Base-by-base conservation (phyloP, 148 eudicot species). In the Fagopyrum esculentum region DNA sequence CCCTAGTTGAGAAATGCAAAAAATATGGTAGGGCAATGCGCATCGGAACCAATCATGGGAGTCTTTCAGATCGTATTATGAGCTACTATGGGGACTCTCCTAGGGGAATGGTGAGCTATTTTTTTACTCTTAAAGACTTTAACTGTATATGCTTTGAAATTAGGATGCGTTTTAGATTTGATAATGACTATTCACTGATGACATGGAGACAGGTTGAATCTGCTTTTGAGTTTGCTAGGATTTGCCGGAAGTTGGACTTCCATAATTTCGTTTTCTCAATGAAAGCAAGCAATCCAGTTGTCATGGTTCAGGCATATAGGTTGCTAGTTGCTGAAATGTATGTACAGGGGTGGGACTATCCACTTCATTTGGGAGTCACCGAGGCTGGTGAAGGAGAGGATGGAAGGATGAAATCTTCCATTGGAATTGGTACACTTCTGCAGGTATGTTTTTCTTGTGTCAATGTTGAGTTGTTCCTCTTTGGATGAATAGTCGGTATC, bases 311-410 rank as follows among this genome's bases (percentile, higher is more conserved):
- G 79, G 97, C 97, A 70, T 94, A 94, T 79, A 93, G 98, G 72
- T 84, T 94, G 77, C 89, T 94, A 74, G 91, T 90, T 60, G 93
- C 98, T 45, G 97, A 94, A 89, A 94, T 94, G 98, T 83, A 90
- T 82, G 88, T 92, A 74, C 91, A 78, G 78, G 97, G 98, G 59
- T 94, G 98, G 98, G 96, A 94, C 79, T 94, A 94, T 78, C 98
- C 97, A 26, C 82, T 94, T 63, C 98, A 92, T 74, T 83, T 94
- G 83, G 98, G 98, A 81, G 98, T 94, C 64, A 94, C 98, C 45
- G 98, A 94, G 82, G 98, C 98, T 59, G 98, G 98, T 45, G 98
- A 94, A 80, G 98, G 97, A 80, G 98, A 94, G 82, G 98, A 94
- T 85, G 98, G 98, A 57, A 80, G 98, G 69, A 94, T 94, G 98